Evolutionary conservation across 176 grass and related monocot genomes (phyloP).

Genomic region (Triticum dicoccoides): DNA sequence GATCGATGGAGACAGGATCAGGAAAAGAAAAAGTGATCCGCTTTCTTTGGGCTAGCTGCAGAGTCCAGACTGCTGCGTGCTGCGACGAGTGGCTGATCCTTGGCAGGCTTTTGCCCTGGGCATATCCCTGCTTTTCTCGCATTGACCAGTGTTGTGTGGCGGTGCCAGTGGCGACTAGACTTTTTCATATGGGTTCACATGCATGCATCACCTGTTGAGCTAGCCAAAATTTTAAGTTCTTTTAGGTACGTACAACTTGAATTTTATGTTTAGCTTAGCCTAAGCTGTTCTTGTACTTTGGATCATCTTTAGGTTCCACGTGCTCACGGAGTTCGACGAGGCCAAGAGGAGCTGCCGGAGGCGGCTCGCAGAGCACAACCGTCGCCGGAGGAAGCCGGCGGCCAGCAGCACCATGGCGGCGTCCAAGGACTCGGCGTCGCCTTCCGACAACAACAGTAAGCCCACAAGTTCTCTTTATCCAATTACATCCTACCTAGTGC

Average conservation of each 20-base stretch:
- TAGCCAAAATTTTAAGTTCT: not conserved
- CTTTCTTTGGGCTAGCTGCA: not conserved
- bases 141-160: constrained; percentile 6
- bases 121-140: constrained; percentile 32
- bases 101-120: constrained; percentile 8
- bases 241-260: not conserved
- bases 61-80: not conserved
- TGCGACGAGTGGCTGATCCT: not conserved
- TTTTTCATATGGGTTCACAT: not conserved
- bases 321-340: constrained; percentile 69
- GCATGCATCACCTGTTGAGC: not conserved
- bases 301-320: constrained; percentile 45
- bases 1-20: constrained; percentile 26
- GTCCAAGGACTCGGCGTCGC: constrained; percentile 25
- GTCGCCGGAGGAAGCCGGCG: constrained; percentile 72
- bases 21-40: not conserved
- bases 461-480: not conserved
- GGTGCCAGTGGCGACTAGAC: not conserved
- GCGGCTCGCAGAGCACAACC: constrained; percentile 81
- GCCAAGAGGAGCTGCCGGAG: constrained; percentile 75
- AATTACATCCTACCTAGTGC: not conserved
- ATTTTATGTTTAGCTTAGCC: not conserved
- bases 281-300: not conserved
- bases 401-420: not conserved
- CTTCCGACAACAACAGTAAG: constrained; percentile 37